Evolutionary conservation across 78 protist genomes (phyloP).

Genomic region (Thecamonas trahens): DNA sequence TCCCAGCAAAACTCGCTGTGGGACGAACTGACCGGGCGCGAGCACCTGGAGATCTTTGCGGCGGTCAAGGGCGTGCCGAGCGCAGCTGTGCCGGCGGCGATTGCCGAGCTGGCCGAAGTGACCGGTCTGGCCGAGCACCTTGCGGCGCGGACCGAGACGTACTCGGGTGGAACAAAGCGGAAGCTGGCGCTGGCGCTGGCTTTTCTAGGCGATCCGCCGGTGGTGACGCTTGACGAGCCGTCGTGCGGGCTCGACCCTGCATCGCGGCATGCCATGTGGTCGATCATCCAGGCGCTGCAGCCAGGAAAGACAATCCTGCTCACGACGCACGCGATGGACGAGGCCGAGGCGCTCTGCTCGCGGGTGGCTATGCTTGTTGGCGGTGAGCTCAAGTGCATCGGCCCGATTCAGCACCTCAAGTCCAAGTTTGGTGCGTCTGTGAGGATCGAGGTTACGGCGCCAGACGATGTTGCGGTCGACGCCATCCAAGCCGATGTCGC

Average conservation of each 20-base stretch:
- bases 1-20: conserved; percentile 42
- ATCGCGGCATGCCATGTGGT: conserved; percentile 44
- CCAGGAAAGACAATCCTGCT: conserved; percentile 1
- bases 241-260: conserved; percentile 58
- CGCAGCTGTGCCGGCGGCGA: no score
- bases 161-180: conserved; percentile 60
- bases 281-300: background rate
- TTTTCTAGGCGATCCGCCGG: conserved; percentile 39
- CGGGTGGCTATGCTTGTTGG: no score
- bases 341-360: conserved; percentile 52
- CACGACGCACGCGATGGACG: conserved; percentile 61
- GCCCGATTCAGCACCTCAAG: no score
- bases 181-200: conserved; percentile 56
- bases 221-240: conserved; percentile 59
- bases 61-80: conserved; percentile 20
- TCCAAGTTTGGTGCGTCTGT: no score
- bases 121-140: no score
- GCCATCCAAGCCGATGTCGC: no score
- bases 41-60: conserved; percentile 40
- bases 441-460: no score
- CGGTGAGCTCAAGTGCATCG: no score
- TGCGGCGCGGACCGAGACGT: background rate
- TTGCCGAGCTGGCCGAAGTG: no score
- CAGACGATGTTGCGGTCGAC: no score
- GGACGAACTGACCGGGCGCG: conserved; percentile 23